These are phyloP conservation scores for Thelephora ganbajun DNA, from an alignment of 768 basidiomycete species.

Conservation along the genomic window DNA sequence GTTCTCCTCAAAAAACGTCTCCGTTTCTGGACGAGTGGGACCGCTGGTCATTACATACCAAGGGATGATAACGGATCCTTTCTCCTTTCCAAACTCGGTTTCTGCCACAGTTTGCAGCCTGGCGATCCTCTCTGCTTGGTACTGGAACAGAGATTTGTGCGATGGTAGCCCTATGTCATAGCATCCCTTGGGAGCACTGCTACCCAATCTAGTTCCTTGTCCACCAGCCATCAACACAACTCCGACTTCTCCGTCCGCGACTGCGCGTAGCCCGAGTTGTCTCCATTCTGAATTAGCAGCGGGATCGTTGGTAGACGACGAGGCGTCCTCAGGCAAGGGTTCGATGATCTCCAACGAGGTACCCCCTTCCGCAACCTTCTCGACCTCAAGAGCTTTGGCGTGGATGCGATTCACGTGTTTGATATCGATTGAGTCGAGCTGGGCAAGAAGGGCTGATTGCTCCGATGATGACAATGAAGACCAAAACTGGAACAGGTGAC, in stretches of 20 bases:
- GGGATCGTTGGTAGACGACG: constrained; percentile 38
- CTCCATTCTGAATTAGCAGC: constrained; percentile 62
- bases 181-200: constrained; percentile 89
- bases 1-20: constrained; percentile 68
- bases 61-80: constrained; percentile 59
- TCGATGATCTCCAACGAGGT: constrained; percentile 41
- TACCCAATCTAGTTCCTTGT: constrained; percentile 90
- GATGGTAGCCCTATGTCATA: constrained; percentile 94
- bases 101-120: constrained; percentile 71
- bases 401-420: constrained; percentile 86
- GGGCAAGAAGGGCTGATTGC: constrained; percentile 45
- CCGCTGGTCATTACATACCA: constrained; percentile 99
- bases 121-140: constrained; percentile 92
- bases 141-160: constrained; percentile 88
- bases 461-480: constrained; percentile 50
- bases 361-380: constrained; percentile 34
- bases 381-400: constrained; percentile 56
- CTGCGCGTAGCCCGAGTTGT: constrained; percentile 64
- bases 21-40: constrained; percentile 80
- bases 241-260: constrained; percentile 75
- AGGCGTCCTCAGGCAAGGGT: constrained; percentile 69
- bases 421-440: constrained; percentile 74
- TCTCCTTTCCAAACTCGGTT: constrained; percentile 32
- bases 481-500: constrained; percentile 85
- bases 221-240: constrained; percentile 97